Base-by-base conservation (phyloP, 2,329 filamentous ascomycete species). In the Aspergillus sp. region DNA sequence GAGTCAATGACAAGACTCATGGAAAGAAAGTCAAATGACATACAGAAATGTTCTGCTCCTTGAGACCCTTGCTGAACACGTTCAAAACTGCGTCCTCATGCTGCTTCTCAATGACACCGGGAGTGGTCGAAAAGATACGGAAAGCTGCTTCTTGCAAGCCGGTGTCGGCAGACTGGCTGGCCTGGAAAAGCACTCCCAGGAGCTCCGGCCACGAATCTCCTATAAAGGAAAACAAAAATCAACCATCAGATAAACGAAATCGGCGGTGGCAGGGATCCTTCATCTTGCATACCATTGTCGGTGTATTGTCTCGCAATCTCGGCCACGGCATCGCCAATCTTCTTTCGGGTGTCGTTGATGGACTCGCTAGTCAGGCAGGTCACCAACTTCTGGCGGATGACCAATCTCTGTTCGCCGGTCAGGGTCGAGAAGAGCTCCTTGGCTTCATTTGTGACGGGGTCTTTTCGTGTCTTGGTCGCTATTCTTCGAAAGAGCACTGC, bases 321-420 rank as follows among this genome's bases (percentile, higher is more conserved):
- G 26, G 93, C 93, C 49, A 97, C 87, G n/a, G 91, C 90, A 70
- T 98, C 93, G 57, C 90, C 93, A 63, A 97, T 87, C 70, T 98
- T 98, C 73, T 95, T 93, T 59, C 93, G 80, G 37, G 95, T 87
- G 33, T 80, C 75, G 49, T 83, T 79, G 49, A 86, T 80, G 19
- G 79, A 73, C 71, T 97, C 93, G 49, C 74, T 76, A 45, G 81
- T 81, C 42, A 96, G 75, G 41, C 82, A 83, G 60, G 90, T 80
- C 34, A 97, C 78, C 46, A 97, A 75, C 67, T 91, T 95, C 59
- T 86, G 79, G 55, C 90, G 83, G 59, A 97, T 95, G 38, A 82
- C 84, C 39, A 81, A 74, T 52, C 86, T 84, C 64, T 93, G 85
- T 31, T 88, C 82, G 46, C 78, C 74, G 52, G 79, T 78, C 42